Percentiles rank a stretch among this genome's conserved stretches.
Evolutionary conservation across 306 rosid species (phyloP).

Genomic region (Vigna angularis): DNA sequence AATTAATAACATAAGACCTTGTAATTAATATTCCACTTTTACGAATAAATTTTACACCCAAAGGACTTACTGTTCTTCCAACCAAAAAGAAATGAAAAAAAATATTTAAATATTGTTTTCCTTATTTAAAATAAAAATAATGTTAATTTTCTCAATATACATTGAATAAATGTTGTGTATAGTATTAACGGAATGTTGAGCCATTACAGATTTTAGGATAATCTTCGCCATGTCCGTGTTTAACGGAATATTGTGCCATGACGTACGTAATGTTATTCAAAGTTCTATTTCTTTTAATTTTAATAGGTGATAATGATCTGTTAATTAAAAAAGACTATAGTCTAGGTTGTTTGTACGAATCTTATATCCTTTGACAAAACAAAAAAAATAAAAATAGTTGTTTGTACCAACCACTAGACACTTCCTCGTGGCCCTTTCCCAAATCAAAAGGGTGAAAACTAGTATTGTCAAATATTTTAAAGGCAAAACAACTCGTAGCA

Average conservation of each 20-base stretch:
- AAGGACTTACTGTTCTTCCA: neutral
- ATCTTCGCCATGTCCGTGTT: neutral
- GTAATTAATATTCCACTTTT: neutral
- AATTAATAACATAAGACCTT: neutral
- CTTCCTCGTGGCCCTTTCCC: constrained; percentile 13
- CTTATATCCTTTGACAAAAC: too few relatives aligned
- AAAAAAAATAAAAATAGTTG: too few relatives aligned
- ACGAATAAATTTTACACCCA: neutral
- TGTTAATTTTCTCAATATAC: neutral
- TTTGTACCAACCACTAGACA: neutral
- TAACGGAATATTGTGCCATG: neutral
- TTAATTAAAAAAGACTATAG: neutral
- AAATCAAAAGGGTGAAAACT: constrained; percentile 25
- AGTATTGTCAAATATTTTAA: constrained; percentile 33
- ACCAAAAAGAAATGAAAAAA: neutral
- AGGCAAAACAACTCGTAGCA: constrained; percentile 9
- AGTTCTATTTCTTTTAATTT: constrained; percentile 27
- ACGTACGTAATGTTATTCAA: neutral
- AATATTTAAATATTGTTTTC: neutral
- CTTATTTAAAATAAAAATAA: neutral
- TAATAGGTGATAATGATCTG: constrained; percentile 7
- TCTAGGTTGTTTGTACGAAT: neutral
- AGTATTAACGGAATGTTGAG: neutral
- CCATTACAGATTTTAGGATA: neutral
- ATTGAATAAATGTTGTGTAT: neutral